phyloP scores from a whole-genome alignment of 2,329 filamentous ascomycete genomes.

The Trichoderma sp. region DNA sequence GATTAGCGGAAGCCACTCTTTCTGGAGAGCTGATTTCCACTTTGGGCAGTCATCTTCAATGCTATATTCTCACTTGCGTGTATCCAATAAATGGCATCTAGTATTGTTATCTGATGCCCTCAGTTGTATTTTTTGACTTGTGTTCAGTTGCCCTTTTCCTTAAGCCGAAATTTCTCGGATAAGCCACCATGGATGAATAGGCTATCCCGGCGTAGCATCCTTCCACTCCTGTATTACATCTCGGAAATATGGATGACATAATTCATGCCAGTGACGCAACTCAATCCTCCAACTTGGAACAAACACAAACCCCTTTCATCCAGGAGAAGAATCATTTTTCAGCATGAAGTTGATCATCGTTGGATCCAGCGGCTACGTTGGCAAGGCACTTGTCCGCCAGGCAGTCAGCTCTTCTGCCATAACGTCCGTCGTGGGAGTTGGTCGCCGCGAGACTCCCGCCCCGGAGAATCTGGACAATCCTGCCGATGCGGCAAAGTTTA shows the following conservation, averaged over 20 bases:
- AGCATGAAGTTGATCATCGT: conserved; percentile 48
- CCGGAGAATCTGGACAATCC: conserved; percentile 31
- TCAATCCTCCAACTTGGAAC: background rate
- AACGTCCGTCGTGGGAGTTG: conserved; percentile 45
- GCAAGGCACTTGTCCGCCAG: conserved; percentile 47
- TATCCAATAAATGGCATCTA: background rate
- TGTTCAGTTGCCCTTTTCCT: background rate
- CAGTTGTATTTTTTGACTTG: background rate
- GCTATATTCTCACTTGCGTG: background rate
- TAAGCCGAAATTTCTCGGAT: background rate
- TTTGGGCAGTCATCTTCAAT: background rate
- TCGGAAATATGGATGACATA: background rate
- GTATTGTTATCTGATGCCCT: background rate
- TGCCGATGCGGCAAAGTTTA: conserved; percentile 41
- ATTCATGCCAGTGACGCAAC: background rate
- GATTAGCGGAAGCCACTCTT: background rate
- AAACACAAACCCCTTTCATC: background rate
- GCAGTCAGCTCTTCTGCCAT: conserved; percentile 41
- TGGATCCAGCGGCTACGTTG: conserved; percentile 48
- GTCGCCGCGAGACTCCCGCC: conserved; percentile 39
- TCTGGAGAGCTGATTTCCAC: background rate
- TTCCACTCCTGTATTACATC: background rate
- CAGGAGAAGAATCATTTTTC: background rate
- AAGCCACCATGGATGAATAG: background rate
- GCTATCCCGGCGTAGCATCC: background rate